Evolutionary conservation across 495 filamentous ascomycete genomes (phyloP).

Genomic region (Penicillium riverlandense): DNA sequence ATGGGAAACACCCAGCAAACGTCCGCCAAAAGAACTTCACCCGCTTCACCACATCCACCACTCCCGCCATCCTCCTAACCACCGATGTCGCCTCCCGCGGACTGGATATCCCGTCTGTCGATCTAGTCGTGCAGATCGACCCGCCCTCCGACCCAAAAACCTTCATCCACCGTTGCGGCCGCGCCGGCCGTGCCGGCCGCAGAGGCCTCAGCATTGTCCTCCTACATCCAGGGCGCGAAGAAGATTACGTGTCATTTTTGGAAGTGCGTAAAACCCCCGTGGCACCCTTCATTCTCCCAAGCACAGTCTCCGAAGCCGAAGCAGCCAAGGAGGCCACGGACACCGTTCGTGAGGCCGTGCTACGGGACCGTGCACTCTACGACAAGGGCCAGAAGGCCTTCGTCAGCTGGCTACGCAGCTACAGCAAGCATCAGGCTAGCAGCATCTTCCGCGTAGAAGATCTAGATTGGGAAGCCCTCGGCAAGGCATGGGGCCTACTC

Average conservation of each 20-base stretch:
- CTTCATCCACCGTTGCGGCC: conserved; percentile 91
- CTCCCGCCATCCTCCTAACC: conserved; percentile 75
- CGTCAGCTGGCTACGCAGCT: conserved; percentile 85
- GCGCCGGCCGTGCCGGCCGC: conserved; percentile 84
- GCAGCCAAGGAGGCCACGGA: conserved; percentile 39
- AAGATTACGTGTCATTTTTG: conserved; percentile 83
- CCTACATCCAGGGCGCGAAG: conserved; percentile 74
- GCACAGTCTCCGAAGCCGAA: conserved; percentile 47
- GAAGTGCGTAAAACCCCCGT: conserved; percentile 88
- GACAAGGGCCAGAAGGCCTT: conserved; percentile 87
- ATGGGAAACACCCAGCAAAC: conserved; percentile 80
- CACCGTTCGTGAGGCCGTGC: conserved; percentile 53
- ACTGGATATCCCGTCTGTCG: conserved; percentile 90
- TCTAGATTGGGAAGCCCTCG: conserved; percentile 77
- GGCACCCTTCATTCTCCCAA: conserved; percentile 46
- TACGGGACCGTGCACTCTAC: conserved; percentile 71
- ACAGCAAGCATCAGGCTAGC: conserved; percentile 82
- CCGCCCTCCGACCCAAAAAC: conserved; percentile 88
- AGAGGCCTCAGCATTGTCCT: conserved; percentile 78
- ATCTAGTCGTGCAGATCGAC: conserved; percentile 89
- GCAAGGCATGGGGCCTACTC: conserved; percentile 74
- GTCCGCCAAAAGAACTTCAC: conserved; percentile 74
- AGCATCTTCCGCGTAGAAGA: conserved; percentile 84
- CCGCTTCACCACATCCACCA: conserved; percentile 59
- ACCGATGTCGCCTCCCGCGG: conserved; percentile 82